Evolutionary conservation across 768 basidiomycete genomes (phyloP).

Genomic region (Lactarius akahatsu): DNA sequence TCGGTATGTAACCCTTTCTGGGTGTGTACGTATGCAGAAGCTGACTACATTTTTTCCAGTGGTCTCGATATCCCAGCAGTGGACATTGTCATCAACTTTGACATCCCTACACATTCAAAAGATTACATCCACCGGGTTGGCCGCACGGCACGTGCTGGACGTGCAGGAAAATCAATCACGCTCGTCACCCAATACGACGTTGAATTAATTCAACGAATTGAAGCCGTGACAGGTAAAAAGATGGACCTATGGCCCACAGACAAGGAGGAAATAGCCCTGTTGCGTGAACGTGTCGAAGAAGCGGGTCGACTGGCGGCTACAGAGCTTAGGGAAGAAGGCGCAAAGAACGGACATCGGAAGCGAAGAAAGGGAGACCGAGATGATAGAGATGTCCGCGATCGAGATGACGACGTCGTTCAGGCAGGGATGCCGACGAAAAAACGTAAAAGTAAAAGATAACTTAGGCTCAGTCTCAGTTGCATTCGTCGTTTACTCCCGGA

Average conservation of each 20-base stretch:
- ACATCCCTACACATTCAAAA: constrained; percentile 96
- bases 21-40: background rate
- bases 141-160: constrained; percentile 95
- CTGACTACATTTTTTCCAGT: constrained; percentile 41
- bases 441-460: constrained; percentile 51
- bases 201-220: constrained; percentile 92
- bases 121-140: constrained; percentile 99
- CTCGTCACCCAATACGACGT: constrained; percentile 98
- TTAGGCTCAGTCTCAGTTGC: constrained; percentile 8
- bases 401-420: constrained; percentile 91
- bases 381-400: constrained; percentile 73
- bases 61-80: constrained; percentile 96
- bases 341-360: constrained; percentile 49
- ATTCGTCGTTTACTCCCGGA: background rate
- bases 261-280: constrained; percentile 81
- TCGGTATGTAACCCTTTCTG: constrained; percentile 50
- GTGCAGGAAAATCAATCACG: constrained; percentile 95
- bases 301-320: constrained; percentile 72
- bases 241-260: constrained; percentile 87
- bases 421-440: constrained; percentile 78
- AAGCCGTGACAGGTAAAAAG: constrained; percentile 87
- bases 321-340: constrained; percentile 77
- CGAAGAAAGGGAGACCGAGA: constrained; percentile 48
- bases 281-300: constrained; percentile 87
- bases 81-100: constrained; percentile 96